Base-by-base conservation (phyloP, 331 rosid genomes). In the Spiraea crenata region DNA sequence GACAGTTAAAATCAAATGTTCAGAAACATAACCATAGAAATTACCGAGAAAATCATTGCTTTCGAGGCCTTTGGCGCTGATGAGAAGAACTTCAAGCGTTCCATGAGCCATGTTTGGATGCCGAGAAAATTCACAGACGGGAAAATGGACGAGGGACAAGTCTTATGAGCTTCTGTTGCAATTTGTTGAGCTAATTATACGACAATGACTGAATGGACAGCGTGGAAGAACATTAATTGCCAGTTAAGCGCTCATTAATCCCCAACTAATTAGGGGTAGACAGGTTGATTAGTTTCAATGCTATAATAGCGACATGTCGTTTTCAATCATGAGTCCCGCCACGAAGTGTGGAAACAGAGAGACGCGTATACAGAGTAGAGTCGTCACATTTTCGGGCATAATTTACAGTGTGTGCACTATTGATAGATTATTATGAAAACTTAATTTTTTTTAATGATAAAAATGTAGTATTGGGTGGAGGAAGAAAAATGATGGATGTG, bases 81-180 rank as follows among this genome's bases (percentile, higher is more conserved):
- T 85, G 31, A 89, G 84, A 75, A 89, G 83, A 69, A 89, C 92
- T 79, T 89, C 89, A 67, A 86, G 89, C 9, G 84, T 76, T 40
- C 95, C 95, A 3, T 60, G 77, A 67, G 83, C 75, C 95, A 89
- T 85, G 71, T 57, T 37, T 17, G n/a, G 62, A 59, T 57, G 31
- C 8, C 37, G 59, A 8, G 11, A 49, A 69, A 68, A 19, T 6
- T 39, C 35, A 46, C 50, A 62, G n/a, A 50, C 3, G 39, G 3
- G 6, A 2, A 10, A 3, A 0, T 0, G 5, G 47, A 2, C 3
- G 8, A 39, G 34, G 13, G 40, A n/a, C 9, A 17, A 42, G 15
- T 41, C 67, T 5, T 41, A 47, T 14, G 51, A 47, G 9, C 51
- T 4, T 40, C 8, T 63, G 38, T 5, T 41, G 67, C 37, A 63